phyloP scores from a whole-genome alignment of 176 grass and related monocot genomes.

The Saccharum officinarum region DNA sequence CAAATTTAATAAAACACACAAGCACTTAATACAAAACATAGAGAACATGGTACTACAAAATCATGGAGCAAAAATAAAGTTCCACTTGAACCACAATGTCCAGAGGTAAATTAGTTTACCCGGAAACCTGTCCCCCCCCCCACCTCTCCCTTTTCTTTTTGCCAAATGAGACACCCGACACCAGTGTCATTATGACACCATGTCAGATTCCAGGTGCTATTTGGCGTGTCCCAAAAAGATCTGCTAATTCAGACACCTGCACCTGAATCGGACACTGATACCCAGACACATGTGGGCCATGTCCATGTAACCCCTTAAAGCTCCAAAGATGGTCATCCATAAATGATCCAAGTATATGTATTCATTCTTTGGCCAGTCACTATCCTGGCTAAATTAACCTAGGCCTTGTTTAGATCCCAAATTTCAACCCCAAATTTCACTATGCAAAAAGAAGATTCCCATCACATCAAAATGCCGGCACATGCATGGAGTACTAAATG shows the following conservation, averaged over 20 bases:
- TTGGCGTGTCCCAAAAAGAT: no score
- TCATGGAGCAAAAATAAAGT: neutral
- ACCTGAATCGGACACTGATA: neutral
- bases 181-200: no score
- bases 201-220: no score
- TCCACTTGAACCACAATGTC: neutral
- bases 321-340: slow-evolving; percentile 2
- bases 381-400: neutral
- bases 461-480: no score
- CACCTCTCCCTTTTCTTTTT: no score
- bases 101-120: no score
- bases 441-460: no score
- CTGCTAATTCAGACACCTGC: neutral
- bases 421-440: no score
- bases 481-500: no score
- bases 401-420: no score
- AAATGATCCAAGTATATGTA: neutral
- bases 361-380: neutral
- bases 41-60: neutral
- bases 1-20: slow-evolving; percentile 17
- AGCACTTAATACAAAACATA: slow-evolving; percentile 25
- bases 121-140: no score
- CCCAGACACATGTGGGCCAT: neutral
- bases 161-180: no score
- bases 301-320: neutral